These are phyloP conservation scores for Phyllosticta citribraziliensis DNA, from an alignment of 2,329 filamentous ascomycete genomes.

Conservation along the genomic window DNA sequence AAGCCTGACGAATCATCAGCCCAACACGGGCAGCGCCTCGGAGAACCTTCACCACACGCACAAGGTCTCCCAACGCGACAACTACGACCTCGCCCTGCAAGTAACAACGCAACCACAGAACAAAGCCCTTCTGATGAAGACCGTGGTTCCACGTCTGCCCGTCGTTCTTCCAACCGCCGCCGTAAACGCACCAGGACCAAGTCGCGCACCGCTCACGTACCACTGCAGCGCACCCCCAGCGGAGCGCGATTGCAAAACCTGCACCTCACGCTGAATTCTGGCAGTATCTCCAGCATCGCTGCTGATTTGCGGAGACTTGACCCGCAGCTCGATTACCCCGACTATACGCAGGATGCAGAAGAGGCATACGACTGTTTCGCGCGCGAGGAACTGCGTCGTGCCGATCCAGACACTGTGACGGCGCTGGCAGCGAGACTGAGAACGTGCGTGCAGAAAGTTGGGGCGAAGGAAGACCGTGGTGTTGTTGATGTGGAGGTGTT, in stretches of 20 bases:
- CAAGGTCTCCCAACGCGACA: not conserved
- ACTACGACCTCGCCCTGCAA: not conserved
- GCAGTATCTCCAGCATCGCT: not conserved
- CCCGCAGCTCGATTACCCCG: not conserved
- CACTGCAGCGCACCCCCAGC: slow-evolving; percentile 29
- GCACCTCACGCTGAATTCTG: not conserved
- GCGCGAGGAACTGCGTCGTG: not conserved
- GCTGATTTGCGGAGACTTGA: not conserved
- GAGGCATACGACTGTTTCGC: not conserved
- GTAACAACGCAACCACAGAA: not conserved
- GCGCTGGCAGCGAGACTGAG: not conserved
- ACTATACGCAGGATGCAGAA: not conserved
- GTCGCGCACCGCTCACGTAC: slow-evolving; percentile 27
- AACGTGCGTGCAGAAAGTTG: not conserved
- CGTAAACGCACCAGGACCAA: slow-evolving; percentile 16
- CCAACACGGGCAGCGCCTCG: not conserved
- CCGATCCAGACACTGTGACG: not conserved
- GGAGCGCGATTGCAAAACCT: slow-evolving; percentile 20
- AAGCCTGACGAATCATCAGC: not conserved
- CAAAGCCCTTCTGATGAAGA: not conserved
- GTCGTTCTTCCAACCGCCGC: slow-evolving; percentile 12
- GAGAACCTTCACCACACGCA: not conserved
- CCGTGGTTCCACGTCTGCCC: not conserved
- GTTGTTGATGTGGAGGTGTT: not conserved
- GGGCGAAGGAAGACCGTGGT: not conserved